Conservation (phyloP, 2,329 filamentous ascomycete species). For the Trichoderma oligosporum region DNA sequence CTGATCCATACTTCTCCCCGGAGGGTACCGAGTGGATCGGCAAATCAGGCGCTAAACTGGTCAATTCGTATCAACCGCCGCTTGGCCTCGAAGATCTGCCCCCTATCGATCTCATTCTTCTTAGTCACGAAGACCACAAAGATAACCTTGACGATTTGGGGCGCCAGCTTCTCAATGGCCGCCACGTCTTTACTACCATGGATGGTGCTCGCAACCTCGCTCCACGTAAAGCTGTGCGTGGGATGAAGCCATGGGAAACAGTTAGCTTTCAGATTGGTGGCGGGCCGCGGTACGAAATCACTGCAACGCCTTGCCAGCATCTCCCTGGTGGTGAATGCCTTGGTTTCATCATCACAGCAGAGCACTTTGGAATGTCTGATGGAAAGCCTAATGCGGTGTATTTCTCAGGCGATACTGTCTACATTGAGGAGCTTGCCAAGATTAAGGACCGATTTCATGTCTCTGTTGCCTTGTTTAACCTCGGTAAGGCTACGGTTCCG, state of each 20-base stretch:
- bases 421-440: slow-evolving; percentile 37
- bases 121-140: slow-evolving; percentile 48
- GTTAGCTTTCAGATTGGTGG: slow-evolving; percentile 28
- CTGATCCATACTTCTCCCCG: slow-evolving; percentile 44
- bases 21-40: slow-evolving; percentile 35
- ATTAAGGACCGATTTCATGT: slow-evolving; percentile 38
- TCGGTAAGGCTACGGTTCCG: slow-evolving; percentile 35
- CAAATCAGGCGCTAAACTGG: slow-evolving; percentile 28
- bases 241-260: slow-evolving; percentile 40
- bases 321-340: slow-evolving; percentile 42
- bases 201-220: slow-evolving; percentile 43
- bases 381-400: slow-evolving; percentile 45
- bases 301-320: slow-evolving; percentile 42
- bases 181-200: slow-evolving; percentile 42
- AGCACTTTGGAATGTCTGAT: slow-evolving; percentile 36
- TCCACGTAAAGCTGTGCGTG: slow-evolving; percentile 40
- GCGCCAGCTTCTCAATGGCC: slow-evolving; percentile 43
- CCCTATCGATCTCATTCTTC: slow-evolving; percentile 44
- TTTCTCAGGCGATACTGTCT: slow-evolving; percentile 48
- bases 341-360: slow-evolving; percentile 40
- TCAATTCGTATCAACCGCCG: slow-evolving; percentile 33
- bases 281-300: slow-evolving; percentile 37
- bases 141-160: slow-evolving; percentile 48
- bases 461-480: slow-evolving; percentile 38
- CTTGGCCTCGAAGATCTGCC: slow-evolving; percentile 39